Conservation (phyloP, 371 early-diverging fungal genomes). For the Mucor lusitanicus region DNA sequence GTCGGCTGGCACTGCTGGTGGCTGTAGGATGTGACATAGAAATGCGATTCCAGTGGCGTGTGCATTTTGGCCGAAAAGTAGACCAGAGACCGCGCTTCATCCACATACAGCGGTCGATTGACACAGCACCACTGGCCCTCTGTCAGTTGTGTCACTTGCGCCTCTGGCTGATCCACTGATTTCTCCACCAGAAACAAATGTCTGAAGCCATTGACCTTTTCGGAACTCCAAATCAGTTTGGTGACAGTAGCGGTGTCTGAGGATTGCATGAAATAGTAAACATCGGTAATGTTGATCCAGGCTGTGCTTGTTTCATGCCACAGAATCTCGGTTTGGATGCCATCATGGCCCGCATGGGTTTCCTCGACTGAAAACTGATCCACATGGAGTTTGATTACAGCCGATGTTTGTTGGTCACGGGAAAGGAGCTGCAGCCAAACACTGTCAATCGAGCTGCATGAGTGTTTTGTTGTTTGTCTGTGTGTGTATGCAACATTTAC, state of each 20-base stretch:
- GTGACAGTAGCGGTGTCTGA: not conserved
- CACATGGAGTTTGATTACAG: slow-evolving; percentile 12
- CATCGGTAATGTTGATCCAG: slow-evolving; percentile 75
- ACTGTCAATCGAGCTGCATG: slow-evolving; percentile 23
- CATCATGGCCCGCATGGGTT: not conserved
- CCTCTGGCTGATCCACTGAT: not conserved
- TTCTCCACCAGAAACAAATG: slow-evolving; percentile 65
- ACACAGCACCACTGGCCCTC: slow-evolving; percentile 60
- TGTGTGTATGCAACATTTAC: slow-evolving; percentile 24
- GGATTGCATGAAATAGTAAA: slow-evolving; percentile 48
- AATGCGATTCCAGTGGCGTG: slow-evolving; percentile 66
- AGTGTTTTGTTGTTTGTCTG: not conserved
- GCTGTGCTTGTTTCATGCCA: slow-evolving; percentile 58
- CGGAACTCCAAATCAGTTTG: slow-evolving; percentile 64
- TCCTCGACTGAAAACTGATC: not conserved
- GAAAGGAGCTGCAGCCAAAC: slow-evolving; percentile 75
- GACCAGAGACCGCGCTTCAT: slow-evolving; percentile 57
- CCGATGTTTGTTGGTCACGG: slow-evolving; percentile 61
- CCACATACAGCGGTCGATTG: slow-evolving; percentile 67
- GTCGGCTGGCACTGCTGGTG: slow-evolving; percentile 13
- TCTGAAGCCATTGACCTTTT: slow-evolving; percentile 63
- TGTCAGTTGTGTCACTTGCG: slow-evolving; percentile 34
- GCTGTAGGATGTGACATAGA: slow-evolving; percentile 62
- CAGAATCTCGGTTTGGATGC: slow-evolving; percentile 37
- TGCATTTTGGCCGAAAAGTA: slow-evolving; percentile 74